These are phyloP conservation scores for Candida silvatica DNA, from an alignment of 805 yeast genomes.

Conservation along the genomic window DNA sequence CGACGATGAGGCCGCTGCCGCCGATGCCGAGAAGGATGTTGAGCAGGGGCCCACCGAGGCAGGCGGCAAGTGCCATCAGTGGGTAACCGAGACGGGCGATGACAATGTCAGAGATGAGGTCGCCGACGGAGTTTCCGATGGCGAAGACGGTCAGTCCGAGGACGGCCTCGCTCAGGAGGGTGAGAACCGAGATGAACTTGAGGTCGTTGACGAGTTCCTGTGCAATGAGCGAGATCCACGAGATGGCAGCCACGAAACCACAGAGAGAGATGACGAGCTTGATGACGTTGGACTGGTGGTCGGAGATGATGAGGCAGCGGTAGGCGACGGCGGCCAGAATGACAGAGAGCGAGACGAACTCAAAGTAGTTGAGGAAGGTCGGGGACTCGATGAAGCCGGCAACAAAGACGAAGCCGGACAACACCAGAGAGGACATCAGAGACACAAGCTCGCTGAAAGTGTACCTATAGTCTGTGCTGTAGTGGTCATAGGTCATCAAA, in stretches of 20 bases:
- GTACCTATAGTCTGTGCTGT: constrained; percentile 14
- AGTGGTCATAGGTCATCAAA: constrained; percentile 13
- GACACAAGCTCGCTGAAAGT: constrained; percentile 10
- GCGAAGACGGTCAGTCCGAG: constrained; percentile 87
- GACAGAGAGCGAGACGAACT: constrained; percentile 3
- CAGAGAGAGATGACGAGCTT: constrained; percentile 27
- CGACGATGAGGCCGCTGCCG: constrained; percentile 50
- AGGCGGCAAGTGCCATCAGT: constrained; percentile 88
- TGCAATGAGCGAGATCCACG: constrained; percentile 65
- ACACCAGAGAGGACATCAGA: constrained; percentile 11
- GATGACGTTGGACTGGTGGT: constrained; percentile 12
- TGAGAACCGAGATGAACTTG: constrained; percentile 49
- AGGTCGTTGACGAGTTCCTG: constrained; percentile 60
- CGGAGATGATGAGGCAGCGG: constrained; percentile 11
- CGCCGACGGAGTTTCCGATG: constrained; percentile 89
- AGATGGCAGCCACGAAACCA: constrained; percentile 62
- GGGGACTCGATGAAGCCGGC: constrained; percentile 14
- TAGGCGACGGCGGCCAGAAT: constrained; percentile 8
- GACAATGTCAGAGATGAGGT: constrained; percentile 73
- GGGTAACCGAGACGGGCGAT: constrained; percentile 78
- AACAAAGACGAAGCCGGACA: constrained; percentile 15
- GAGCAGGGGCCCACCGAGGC: constrained; percentile 87
- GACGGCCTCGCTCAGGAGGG: constrained; percentile 63
- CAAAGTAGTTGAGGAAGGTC: constrained; percentile 7
- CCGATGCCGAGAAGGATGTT: constrained; percentile 78